These are phyloP conservation scores for Jamesozyma rosinii DNA, from an alignment of 805 yeast genomes.

Conservation along the genomic window DNA sequence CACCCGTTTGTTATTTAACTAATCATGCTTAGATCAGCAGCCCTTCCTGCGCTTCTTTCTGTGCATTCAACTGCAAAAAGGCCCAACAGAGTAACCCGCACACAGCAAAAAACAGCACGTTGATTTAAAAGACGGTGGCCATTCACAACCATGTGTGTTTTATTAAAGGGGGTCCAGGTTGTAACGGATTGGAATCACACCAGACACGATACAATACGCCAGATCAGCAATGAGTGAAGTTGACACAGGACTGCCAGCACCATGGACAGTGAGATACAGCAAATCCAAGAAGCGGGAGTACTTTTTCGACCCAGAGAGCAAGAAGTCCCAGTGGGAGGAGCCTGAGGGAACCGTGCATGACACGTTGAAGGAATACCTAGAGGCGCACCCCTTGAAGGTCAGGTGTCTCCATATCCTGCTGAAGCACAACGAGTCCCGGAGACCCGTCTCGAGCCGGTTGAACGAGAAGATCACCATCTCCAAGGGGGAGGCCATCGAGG, in stretches of 20 bases:
- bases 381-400: conserved; percentile 53
- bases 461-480: conserved; percentile 60
- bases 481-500: conserved; percentile 74
- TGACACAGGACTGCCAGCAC: conserved; percentile 69
- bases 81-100: no score
- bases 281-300: conserved; percentile 79
- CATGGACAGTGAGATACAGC: conserved; percentile 77
- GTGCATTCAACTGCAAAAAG: no score
- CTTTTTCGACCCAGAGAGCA: conserved; percentile 59
- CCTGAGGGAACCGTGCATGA: conserved; percentile 72
- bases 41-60: no score
- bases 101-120: no score
- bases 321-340: conserved; percentile 81
- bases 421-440: conserved; percentile 74
- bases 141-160: no score
- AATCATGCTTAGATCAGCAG: no score
- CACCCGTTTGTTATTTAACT: no score
- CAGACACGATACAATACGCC: background rate
- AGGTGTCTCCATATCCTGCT: conserved; percentile 74
- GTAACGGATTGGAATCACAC: no score
- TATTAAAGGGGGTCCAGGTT: no score
- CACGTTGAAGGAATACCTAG: conserved; percentile 48
- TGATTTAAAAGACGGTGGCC: no score
- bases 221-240: background rate
- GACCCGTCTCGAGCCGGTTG: conserved; percentile 87